Evolutionary conservation across 1,284 basidiomycete genomes (phyloP), one percentile per base, ranked within the genome.

Genomic region (Mycosarcoma mackinlayi): DNA sequence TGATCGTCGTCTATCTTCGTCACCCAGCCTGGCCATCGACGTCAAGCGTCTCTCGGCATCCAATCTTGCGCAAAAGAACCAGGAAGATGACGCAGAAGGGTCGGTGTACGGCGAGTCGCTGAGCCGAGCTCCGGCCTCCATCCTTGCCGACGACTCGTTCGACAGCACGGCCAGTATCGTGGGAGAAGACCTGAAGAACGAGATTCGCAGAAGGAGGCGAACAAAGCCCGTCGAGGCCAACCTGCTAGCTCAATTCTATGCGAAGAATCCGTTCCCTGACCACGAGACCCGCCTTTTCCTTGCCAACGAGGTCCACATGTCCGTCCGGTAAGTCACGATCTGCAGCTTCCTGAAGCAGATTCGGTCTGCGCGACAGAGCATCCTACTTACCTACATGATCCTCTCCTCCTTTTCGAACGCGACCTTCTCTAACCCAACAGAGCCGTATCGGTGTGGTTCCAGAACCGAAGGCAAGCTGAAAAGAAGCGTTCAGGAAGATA

Each of bases 401-500:
- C 7, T 14, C 34, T 19, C 8, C 13, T 23, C 33, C 25, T 21
- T 21, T 6, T 30, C 23, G 24, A 23, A 16, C 18, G 11, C 37
- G 24, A 38, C n/a, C 40, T 44, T n/a, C n/a, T n/a, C n/a, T n/a
- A n/a, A n/a, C n/a, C n/a, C 31, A 2, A 34, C 62, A 69, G 66
- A 48, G 65, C 69, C 16, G 75, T 81, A 7, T 79, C 78, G 13
- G 74, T 81, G 13, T 81, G 79, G 79, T 81, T 81, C 55, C 79
- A 81, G 56, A 81, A 81, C 58, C 58, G 77, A 19, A 45, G 79
- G 23, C 79, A 81, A 40, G 78, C 79, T n/a, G 76, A 79, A 28
- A 79, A 79, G 75, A 81, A 81, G 54, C 58, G 79, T n/a, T 78
- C 79, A 5, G 58, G 64, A 39, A 61, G 79, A 11, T 81, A 70